A percentile compares a stretch with the other conserved stretches of the same genome.
These are phyloP conservation scores for Termitomyces sp. DNA, from an alignment of 768 basidiomycete species.

Conservation along the genomic window DNA sequence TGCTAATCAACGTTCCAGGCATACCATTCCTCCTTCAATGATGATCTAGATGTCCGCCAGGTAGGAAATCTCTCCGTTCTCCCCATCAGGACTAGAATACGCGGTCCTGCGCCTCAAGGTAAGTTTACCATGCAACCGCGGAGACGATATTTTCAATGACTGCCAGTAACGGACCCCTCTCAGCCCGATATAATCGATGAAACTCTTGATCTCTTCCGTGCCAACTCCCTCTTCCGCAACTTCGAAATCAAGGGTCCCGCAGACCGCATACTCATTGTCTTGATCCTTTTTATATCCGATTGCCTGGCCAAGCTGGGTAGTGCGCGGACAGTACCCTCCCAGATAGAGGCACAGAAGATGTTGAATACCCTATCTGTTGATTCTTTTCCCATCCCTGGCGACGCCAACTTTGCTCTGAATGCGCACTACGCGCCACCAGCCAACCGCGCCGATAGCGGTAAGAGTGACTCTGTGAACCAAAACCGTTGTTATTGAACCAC, in stretches of 20 bases:
- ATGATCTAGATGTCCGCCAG: slow-evolving; percentile 70
- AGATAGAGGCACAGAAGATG: slow-evolving; percentile 81
- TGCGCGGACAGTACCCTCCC: slow-evolving; percentile 58
- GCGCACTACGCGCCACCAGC: slow-evolving; percentile 82
- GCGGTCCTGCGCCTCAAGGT: slow-evolving; percentile 89
- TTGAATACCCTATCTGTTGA: slow-evolving; percentile 93
- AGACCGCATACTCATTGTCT: slow-evolving; percentile 91
- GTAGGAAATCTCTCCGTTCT: slow-evolving; percentile 89
- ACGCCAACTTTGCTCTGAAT: slow-evolving; percentile 91
- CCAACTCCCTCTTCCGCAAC: slow-evolving; percentile 98
- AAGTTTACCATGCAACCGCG: slow-evolving; percentile 15
- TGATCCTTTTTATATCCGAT: slow-evolving; percentile 97
- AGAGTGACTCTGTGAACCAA: slow-evolving; percentile 5
- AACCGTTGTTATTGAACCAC: slow-evolving; percentile 5
- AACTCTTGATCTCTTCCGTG: slow-evolving; percentile 92
- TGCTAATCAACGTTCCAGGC: slow-evolving; percentile 47
- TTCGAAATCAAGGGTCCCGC: slow-evolving; percentile 99
- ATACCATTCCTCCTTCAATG: slow-evolving; percentile 93
- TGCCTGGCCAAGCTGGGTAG: slow-evolving; percentile 87
- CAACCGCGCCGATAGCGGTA: slow-evolving; percentile 78
- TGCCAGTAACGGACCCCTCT: slow-evolving; percentile 61
- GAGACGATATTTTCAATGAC: slow-evolving; percentile 10
- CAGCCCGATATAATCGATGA: slow-evolving; percentile 92
- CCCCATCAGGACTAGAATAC: slow-evolving; percentile 86
- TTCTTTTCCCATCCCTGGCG: slow-evolving; percentile 90